These are phyloP conservation scores for Hymenochaete sp. DNA, from an alignment of 1,284 basidiomycete genomes.

Conservation along the genomic window DNA sequence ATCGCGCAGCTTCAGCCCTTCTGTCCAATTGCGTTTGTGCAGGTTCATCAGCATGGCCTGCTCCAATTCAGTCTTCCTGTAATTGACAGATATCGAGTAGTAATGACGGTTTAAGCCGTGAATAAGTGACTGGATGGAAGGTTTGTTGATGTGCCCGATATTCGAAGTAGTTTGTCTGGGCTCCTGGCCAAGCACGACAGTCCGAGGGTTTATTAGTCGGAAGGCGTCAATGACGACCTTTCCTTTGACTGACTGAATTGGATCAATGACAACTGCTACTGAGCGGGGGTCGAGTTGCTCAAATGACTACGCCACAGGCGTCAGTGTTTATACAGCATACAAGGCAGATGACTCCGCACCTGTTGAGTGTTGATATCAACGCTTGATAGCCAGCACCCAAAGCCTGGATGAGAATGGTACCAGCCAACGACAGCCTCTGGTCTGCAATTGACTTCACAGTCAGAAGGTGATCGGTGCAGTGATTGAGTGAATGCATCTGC, in stretches of 20 bases:
- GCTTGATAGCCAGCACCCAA: constrained; percentile 98
- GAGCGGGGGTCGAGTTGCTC: constrained; percentile 92
- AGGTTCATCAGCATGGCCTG: constrained; percentile 98
- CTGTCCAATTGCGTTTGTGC: constrained; percentile 97
- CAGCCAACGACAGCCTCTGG: constrained; percentile 99
- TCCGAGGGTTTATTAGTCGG: constrained; percentile 86
- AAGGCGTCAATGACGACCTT: constrained; percentile 99
- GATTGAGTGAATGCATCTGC: constrained; percentile 24
- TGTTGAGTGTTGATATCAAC: constrained; percentile 99
- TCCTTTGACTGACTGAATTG: constrained; percentile 98
- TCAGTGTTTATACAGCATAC: constrained; percentile 16
- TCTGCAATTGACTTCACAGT: too few relatives aligned
- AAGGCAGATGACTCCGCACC: constrained; percentile 35
- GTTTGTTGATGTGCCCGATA: constrained; percentile 98
- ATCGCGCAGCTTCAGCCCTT: constrained; percentile 84
- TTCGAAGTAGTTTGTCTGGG: constrained; percentile 97
- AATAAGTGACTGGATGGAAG: constrained; percentile 93
- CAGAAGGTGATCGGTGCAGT: too few relatives aligned
- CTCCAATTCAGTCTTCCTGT: constrained; percentile 93
- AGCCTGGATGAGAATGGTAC: constrained; percentile 99
- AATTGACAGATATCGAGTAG: constrained; percentile 94
- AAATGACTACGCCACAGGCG: constrained; percentile 63
- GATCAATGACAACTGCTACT: constrained; percentile 97
- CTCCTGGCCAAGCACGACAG: constrained; percentile 84
- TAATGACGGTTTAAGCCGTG: constrained; percentile 95